Evolutionary conservation across 2,329 filamentous ascomycete species (phyloP), one percentile per base, ranked within the genome.

Genomic region (Aspergillus luchuensis): DNA sequence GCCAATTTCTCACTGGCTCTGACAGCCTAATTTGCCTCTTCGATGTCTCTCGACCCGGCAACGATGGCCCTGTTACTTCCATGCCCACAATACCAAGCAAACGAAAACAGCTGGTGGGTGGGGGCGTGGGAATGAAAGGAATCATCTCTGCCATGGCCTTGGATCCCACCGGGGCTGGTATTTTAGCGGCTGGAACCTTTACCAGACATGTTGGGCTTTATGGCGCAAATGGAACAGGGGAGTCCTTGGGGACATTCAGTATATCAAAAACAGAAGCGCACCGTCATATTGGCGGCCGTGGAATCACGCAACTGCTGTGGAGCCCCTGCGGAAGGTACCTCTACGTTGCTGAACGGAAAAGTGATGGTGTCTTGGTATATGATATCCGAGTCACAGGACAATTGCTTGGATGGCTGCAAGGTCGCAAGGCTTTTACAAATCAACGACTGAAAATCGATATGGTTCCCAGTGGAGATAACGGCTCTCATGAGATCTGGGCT

Each of bases 401-500:
- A 57, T 70, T 82, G 25, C 71, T 89, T 3, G 80, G 79, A 1
- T 82, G 81, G 71, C 74, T 87, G 50, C 71, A 75, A 51, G 78
- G 79, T 17, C 76, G 80, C 48, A 74, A 74, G 8, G 77, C 79
- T 2, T 52, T 72, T 7, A 85, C 84, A 2, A 83, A 83, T 52
- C 85, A 88, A 72, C 79, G 81, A n/a, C 70, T 88, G 59, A 81
- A 81, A 2, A 78, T 87, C 28, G 84, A 87, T 70, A 66, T 88
- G 5, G 75, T 78, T 10, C 54, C 71, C 30, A 65, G 69, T 62
- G 50, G 73, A 55, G 49, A 72, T 19, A 67, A 69, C 25, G 74
- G 71, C 10, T 74, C 77, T 8, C 78, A 82, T 66, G 84, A 87
- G 66, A 72, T 89, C 19, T 88, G 85, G 85, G 80, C 78, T 49